These are phyloP conservation scores for Phycomyces nitens DNA, from an alignment of 192 early-diverging fungal genomes.

Conservation along the genomic window DNA sequence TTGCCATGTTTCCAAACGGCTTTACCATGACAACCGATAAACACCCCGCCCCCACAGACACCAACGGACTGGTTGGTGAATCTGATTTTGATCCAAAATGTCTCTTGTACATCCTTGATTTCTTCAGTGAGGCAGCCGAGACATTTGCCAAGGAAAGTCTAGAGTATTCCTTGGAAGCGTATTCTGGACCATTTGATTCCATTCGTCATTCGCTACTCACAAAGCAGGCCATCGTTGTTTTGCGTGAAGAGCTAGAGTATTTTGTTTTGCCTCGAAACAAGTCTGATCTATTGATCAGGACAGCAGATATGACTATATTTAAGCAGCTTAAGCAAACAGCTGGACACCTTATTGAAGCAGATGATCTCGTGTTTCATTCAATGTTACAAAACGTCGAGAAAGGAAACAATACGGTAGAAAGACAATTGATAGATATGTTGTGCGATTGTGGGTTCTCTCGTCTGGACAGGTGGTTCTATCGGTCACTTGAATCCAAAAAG, in stretches of 20 bases:
- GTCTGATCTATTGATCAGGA: no score
- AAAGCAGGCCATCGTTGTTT: constrained; percentile 67
- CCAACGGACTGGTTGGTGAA: constrained; percentile 35
- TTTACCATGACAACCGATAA: constrained; percentile 36
- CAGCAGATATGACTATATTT: no score
- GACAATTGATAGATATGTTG: constrained; percentile 79
- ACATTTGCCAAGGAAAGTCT: no score
- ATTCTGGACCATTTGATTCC: no score
- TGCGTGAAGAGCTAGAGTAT: constrained; percentile 78
- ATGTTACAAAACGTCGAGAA: constrained; percentile 68
- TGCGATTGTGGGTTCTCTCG: constrained; percentile 70
- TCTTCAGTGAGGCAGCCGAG: constrained; percentile 38
- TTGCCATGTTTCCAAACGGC: constrained; percentile 63
- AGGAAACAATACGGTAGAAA: constrained; percentile 56
- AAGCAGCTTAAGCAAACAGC: constrained; percentile 53
- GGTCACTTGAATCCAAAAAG: constrained; percentile 61
- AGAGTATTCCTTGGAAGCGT: no score
- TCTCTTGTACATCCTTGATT: constrained; percentile 47
- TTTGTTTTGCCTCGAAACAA: constrained; percentile 34
- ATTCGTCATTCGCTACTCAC: constrained; percentile 12
- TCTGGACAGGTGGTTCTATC: constrained; percentile 70
- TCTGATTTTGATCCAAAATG: constrained; percentile 54
- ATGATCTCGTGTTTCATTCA: constrained; percentile 69
- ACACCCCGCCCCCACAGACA: no score
- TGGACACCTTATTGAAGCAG: constrained; percentile 58